Evolutionary conservation across 768 basidiomycete genomes (phyloP), one percentile per base, ranked within the genome.

Genomic region (Amanita rimosa): DNA sequence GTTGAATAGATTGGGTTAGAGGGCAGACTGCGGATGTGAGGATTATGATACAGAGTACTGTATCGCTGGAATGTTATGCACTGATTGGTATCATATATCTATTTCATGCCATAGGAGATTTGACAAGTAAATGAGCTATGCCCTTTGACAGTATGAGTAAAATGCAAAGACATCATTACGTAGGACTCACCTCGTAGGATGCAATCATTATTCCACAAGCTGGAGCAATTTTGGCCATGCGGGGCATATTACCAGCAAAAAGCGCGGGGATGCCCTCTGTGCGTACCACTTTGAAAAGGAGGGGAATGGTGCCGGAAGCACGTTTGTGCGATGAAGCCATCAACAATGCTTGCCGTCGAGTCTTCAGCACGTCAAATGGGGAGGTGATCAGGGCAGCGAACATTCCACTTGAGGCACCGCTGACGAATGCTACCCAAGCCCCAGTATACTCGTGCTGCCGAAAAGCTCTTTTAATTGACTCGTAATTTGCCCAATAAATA

Each of bases 141-240:
- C 83, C 81, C 83, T 85, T 48, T 26, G 19, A 0, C 7, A 13
- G 29, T 9, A 19, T 64, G 31, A 64, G 50, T 41, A 40, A 35
- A 9, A 19, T 22, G 31, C 6, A 50, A 10, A 49, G 21, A 33
- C 22, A 50, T 45, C n/a, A 31, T 46, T n/a, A 16, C 19, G 13
- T 6, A 33, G 9, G 17, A 66, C 75, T 26, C 55, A 81, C 93
- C 79, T 98, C 94, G 61, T 85, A 98, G 63, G 85, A 93, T 49
- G 88, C 81, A 62, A 97, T 96, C 95, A 98, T 97, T 55, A 99
- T 85, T 19, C 95, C 95, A 64, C 96, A 99, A 36, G 95, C 96
- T 34, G 96, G 96, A 9, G 91, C 91, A 53, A 96, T 95, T 66
- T 98, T 99, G 37, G 81, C 91, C 46, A 94, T 81, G 34, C 96